phyloP scores from a whole-genome alignment of 1,139 yeast species.

The Candida tetrigidarum region DNA sequence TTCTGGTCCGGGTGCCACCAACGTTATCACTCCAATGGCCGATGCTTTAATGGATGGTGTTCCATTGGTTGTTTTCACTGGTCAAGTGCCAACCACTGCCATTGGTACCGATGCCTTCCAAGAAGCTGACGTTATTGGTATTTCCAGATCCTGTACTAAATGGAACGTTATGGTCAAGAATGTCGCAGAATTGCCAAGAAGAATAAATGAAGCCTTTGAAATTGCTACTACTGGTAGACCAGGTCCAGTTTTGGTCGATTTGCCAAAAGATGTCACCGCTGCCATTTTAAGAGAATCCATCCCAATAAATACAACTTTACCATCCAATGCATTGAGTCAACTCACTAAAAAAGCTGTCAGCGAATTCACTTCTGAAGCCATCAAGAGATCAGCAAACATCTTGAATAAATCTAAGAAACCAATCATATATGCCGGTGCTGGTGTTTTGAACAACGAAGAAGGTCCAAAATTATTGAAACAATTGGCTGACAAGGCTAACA shows the following conservation, averaged over 20 bases:
- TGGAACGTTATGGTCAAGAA: conserved; percentile 99
- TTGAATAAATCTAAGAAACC: conserved; percentile 87
- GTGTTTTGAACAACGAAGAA: conserved; percentile 77
- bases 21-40: conserved; percentile 96
- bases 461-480: conserved; percentile 84
- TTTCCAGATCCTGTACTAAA: conserved; percentile 95
- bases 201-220: conserved; percentile 98
- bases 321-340: conserved; percentile 75
- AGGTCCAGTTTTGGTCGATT: conserved; percentile 96
- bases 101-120: conserved; percentile 99
- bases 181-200: conserved; percentile 91
- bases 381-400: conserved; percentile 76
- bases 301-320: conserved; percentile 84
- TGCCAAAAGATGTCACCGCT: conserved; percentile 98
- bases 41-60: conserved; percentile 98
- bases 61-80: conserved; percentile 96
- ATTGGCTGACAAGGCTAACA: conserved; percentile 85
- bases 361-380: conserved; percentile 77
- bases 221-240: conserved; percentile 97
- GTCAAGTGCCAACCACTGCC: conserved; percentile 95
- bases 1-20: conserved; percentile 99
- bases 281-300: conserved; percentile 85
- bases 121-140: conserved; percentile 98
- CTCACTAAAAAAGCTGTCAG: conserved; percentile 74
- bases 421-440: conserved; percentile 89